Percentiles rank a stretch among this genome's conserved stretches.
Evolutionary conservation across 2,329 filamentous ascomycete genomes (phyloP).

Genomic region (Trichoderma sp.): DNA sequence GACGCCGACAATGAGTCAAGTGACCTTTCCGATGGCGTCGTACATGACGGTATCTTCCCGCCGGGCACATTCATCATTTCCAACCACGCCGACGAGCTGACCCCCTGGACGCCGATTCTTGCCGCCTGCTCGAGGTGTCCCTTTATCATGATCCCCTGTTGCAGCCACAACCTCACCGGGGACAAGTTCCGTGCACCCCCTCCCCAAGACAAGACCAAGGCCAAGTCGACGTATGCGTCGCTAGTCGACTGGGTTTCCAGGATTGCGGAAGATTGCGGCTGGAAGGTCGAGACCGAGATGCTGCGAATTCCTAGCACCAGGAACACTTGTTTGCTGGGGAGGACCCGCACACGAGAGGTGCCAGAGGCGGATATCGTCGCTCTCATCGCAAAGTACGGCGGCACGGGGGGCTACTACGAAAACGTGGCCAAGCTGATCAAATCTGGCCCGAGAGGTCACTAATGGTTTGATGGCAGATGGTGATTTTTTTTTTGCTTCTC

Average conservation of each 20-base stretch:
- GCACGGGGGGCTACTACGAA: constrained; percentile 56
- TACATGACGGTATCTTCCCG: constrained; percentile 65
- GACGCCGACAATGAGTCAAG: not conserved
- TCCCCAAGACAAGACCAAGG: constrained; percentile 48
- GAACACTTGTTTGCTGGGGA: constrained; percentile 77
- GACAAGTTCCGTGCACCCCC: constrained; percentile 66
- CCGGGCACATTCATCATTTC: constrained; percentile 85
- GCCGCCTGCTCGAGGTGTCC: constrained; percentile 71
- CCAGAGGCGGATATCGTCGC: constrained; percentile 35
- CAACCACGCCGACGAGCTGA: constrained; percentile 96
- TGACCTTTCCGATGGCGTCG: not conserved
- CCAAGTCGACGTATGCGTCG: constrained; percentile 73
- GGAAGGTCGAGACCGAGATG: constrained; percentile 76
- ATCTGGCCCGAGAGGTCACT: constrained; percentile 40
- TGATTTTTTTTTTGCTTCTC: not conserved
- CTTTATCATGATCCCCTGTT: constrained; percentile 94
- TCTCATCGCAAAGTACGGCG: constrained; percentile 51
- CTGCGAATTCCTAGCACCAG: constrained; percentile 88
- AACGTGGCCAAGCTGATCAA: constrained; percentile 62
- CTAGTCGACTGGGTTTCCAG: constrained; percentile 74
- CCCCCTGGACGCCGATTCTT: constrained; percentile 90
- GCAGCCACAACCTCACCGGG: constrained; percentile 82
- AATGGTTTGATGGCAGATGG: not conserved
- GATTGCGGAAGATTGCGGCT: constrained; percentile 71
- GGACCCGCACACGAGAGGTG: constrained; percentile 38